Base-by-base conservation (phyloP, 225 moss, liverwort and hornwort genomes). In the Polytrichum formosum region DNA sequence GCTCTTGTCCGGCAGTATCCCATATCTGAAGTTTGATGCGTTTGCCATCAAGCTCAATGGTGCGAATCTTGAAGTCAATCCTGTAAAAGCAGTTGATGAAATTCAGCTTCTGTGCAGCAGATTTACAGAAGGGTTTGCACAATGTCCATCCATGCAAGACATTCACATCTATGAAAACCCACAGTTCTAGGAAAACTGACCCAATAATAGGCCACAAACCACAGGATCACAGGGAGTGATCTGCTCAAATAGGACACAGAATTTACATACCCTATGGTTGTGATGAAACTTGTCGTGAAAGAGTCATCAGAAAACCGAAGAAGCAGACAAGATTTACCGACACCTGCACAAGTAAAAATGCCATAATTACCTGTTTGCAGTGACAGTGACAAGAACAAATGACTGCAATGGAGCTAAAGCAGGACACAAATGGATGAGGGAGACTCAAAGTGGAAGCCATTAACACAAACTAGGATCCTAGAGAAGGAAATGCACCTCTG, bases 21-120 rank as follows among this genome's bases (percentile, higher is more conserved):
- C 96, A 96, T 70, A 96, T 96, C 83, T 96, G 96, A 56, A 96
- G 89, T 75, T 96, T 96, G 74, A 96, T 96, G 73, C 93, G 96
- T 78, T 96, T 96, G 4, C 90, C 91, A 80, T 96, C 96, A 67
- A 96, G 90, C 81, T 96, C 96, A 66, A 96, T 92, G 58, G 96
- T 96, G 55, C 96, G 91, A 64, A 96, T 96, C 89, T 96, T 96
- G 81, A 96, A 96, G 74, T 96, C 93, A 64, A 94, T 92, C 73
- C 94, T 94, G 88, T 9, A 61, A 77, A 8, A 69, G n/a, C 68
- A 25, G 55, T 8, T 30, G 68, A 31, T 22, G 2, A 21, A 21
- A 6, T 21, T 20, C 58, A 28, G 6, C 29, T 6, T 55, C 26
- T 35, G 65, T 31, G 58, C 23, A 58, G 21, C 1, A 58, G 6